Conservation (phyloP, 2,329 filamentous ascomycete species). For the Scopulariopsis brevicaulis region DNA sequence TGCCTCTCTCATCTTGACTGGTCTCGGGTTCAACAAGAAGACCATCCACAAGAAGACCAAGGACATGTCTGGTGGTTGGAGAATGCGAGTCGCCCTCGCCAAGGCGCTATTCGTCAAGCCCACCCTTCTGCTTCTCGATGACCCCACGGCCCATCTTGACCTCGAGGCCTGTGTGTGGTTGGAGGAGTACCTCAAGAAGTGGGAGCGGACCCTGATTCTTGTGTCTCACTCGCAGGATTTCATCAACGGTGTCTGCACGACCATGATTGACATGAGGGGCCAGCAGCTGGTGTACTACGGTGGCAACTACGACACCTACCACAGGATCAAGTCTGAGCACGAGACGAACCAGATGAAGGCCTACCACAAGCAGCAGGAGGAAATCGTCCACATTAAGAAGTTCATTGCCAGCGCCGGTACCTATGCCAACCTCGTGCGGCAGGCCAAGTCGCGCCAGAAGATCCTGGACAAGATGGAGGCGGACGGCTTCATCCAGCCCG, state of each 20-base stretch:
- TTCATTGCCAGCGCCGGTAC: slow-evolving; percentile 99
- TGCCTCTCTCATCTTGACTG: slow-evolving; percentile 91
- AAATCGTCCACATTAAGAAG: slow-evolving; percentile 99
- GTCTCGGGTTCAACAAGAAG: slow-evolving; percentile 97
- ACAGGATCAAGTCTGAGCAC: slow-evolving; percentile 88
- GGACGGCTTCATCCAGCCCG: slow-evolving; percentile 93
- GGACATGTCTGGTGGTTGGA: slow-evolving; percentile 99
- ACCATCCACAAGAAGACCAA: slow-evolving; percentile 99
- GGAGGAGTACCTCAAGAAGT: slow-evolving; percentile 99
- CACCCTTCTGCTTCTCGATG: slow-evolving; percentile 87
- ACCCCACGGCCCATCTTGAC: slow-evolving; percentile 98
- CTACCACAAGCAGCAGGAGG: slow-evolving; percentile 97
- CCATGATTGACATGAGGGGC: slow-evolving; percentile 95
- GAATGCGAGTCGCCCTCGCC: slow-evolving; percentile 96
- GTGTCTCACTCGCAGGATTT: slow-evolving; percentile 99
- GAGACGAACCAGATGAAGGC: slow-evolving; percentile 99
- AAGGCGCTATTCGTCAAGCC: slow-evolving; percentile 99
- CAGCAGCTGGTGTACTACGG: slow-evolving; percentile 92
- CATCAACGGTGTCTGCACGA: slow-evolving; percentile 95
- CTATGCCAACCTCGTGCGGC: slow-evolving; percentile 96
- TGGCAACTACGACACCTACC: slow-evolving; percentile 98
- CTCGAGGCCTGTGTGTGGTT: slow-evolving; percentile 99
- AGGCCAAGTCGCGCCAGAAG: slow-evolving; percentile 99
- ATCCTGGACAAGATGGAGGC: slow-evolving; percentile 99
- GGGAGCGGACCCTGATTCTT: slow-evolving; percentile 91